Evolutionary conservation across 2,329 filamentous ascomycete species (phyloP).

Genomic region (Fusarium sp.): DNA sequence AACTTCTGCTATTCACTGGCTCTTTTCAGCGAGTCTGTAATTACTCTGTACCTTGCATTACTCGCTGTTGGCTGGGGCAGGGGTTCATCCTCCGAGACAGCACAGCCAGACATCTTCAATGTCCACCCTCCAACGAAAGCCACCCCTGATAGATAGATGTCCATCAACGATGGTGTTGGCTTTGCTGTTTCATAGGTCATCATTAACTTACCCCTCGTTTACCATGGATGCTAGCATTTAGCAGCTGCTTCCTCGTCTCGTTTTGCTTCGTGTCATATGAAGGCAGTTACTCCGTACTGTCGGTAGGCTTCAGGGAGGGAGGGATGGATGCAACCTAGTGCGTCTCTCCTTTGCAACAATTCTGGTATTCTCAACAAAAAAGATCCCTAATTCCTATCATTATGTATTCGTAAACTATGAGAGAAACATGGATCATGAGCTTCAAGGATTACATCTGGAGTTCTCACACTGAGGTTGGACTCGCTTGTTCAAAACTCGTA

Average conservation of each 20-base stretch:
- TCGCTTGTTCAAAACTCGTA: conserved; percentile 13
- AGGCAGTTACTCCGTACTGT: neutral
- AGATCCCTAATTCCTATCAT: neutral
- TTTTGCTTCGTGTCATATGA: neutral
- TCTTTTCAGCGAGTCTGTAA: conserved; percentile 12
- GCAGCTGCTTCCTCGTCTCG: conserved; percentile 26
- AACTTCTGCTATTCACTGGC: conserved; percentile 4
- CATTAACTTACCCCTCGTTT: conserved; percentile 17
- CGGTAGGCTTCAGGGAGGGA: conserved; percentile 1
- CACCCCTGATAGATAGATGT: conserved; percentile 5
- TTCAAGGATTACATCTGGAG: neutral
- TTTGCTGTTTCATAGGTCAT: conserved; percentile 39
- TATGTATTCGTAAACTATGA: neutral
- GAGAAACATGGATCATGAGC: conserved; percentile 16
- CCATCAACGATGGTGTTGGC: conserved; percentile 20
- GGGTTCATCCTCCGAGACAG: conserved; percentile 20
- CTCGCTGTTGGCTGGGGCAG: conserved; percentile 23
- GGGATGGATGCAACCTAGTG: conserved; percentile 6
- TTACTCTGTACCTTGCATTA: conserved; percentile 40
- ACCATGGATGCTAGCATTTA: conserved; percentile 15
- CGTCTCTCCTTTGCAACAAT: conserved; percentile 10
- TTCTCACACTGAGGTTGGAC: conserved; percentile 11
- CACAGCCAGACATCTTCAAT: conserved; percentile 30
- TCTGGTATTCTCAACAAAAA: conserved; percentile 1
- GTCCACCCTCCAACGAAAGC: conserved; percentile 19